Percentiles rank a stretch among this genome's conserved stretches.
phyloP scores from a whole-genome alignment of 2,329 filamentous ascomycete species.

The Aspergillus pseudotamarii region DNA sequence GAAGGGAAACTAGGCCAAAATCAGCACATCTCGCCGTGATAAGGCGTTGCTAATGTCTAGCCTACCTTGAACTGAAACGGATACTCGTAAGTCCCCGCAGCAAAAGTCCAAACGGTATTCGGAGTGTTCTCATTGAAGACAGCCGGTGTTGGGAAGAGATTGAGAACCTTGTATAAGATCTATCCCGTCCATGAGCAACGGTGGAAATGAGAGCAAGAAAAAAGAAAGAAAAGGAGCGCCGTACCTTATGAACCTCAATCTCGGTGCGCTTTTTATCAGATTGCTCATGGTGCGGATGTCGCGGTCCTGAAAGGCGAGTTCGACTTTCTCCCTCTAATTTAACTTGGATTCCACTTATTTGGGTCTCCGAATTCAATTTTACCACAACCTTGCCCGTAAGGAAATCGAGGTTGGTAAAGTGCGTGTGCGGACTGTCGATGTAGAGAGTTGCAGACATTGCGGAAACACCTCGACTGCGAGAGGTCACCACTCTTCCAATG shows the following conservation, averaged over 20 bases:
- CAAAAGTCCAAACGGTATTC: conserved; percentile 47
- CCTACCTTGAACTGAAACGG: conserved; percentile 53
- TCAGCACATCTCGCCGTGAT: background rate
- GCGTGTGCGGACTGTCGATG: conserved; percentile 45
- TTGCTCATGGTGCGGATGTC: conserved; percentile 43
- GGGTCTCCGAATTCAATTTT: conserved; percentile 43
- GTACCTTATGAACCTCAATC: conserved; percentile 53
- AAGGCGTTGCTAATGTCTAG: background rate
- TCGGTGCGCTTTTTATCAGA: conserved; percentile 53
- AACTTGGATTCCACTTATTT: conserved; percentile 50
- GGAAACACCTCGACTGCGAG: conserved; percentile 7
- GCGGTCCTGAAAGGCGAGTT: conserved; percentile 46
- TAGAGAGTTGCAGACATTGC: conserved; percentile 51
- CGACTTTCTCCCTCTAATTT: conserved; percentile 55
- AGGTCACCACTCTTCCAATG: background rate
- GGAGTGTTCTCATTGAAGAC: conserved; percentile 40
- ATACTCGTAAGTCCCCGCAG: conserved; percentile 51
- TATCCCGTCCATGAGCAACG: conserved; percentile 2
- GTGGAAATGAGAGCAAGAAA: no score
- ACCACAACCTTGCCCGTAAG: conserved; percentile 50
- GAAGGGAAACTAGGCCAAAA: conserved; percentile 46
- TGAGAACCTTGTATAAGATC: conserved; percentile 52
- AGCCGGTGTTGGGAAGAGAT: conserved; percentile 50
- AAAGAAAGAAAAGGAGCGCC: conserved; percentile 5
- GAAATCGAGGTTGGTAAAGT: conserved; percentile 54